A percentile compares a stretch with the other conserved stretches of the same genome.
Conservation (phyloP, 257 asterid species). For the Agastache rugosa region DNA sequence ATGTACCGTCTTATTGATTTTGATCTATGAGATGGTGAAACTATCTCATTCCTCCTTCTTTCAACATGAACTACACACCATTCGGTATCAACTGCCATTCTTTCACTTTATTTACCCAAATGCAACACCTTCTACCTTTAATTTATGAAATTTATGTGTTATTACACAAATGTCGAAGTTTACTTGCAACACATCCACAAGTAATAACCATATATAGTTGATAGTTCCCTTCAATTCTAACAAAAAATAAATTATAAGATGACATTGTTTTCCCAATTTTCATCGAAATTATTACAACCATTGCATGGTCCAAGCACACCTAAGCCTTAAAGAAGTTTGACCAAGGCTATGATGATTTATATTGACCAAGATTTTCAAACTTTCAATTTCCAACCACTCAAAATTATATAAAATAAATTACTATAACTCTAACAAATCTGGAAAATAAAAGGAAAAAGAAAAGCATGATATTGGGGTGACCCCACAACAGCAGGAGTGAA, state of each 20-base stretch:
- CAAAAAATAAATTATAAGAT: neutral
- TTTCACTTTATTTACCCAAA: no score
- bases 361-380: conserved; percentile 40
- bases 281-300: neutral
- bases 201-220: no score
- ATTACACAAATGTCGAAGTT: neutral
- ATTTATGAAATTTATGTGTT: no score
- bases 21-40: no score
- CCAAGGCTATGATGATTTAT: conserved; percentile 26
- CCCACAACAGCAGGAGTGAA: conserved; percentile 56
- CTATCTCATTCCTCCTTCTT: no score
- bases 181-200: no score
- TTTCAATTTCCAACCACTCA: conserved; percentile 42
- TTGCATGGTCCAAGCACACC: conserved; percentile 24
- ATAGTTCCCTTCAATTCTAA: no score
- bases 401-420: neutral
- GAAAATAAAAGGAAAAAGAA: conserved; percentile 22
- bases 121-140: no score
- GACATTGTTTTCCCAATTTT: neutral
- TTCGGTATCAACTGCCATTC: no score
- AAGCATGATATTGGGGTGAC: conserved; percentile 42
- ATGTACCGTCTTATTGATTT: no score
- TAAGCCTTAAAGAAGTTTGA: conserved; percentile 23
- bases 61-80: no score
- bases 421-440: conserved; percentile 20